Base-by-base conservation (phyloP, 345 rosid genomes). In the Brassica incana region DNA sequence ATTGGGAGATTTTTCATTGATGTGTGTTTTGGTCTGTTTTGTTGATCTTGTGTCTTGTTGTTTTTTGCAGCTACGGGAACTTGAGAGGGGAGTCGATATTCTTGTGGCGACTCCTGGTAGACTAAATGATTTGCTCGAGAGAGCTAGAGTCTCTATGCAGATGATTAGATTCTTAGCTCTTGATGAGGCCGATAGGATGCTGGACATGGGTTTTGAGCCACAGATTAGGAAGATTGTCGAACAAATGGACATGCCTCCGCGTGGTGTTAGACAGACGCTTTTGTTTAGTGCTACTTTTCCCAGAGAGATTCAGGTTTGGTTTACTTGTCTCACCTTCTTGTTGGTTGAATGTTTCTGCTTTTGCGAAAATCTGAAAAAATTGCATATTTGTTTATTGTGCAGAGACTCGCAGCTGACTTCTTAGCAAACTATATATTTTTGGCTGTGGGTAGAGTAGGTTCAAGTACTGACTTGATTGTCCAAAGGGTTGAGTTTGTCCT, bases 151-250 rank as follows among this genome's bases (percentile, higher is more conserved):
- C 65, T 95, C 99, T 1, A 79, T 95, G 77, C 98, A 89, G 80
- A 87, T 93, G 98, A 85, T 95, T 82, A 91, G 87, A 81, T 95
- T 85, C 67, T 85, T 95, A 83, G 97, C 99, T 36, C 89, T 95
- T 27, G 99, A 95, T 74, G 99, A 95, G 84, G 99, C 99, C 18
- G 99, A 95, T 85, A 88, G 99, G 68, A 95, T 95, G 99, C 83
- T 95, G 72, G 99, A 95, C 82, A 95, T 95, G 99, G 99, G 99
- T 75, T 95, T 95, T 88, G 99, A 95, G 85, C 99, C 99, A 8
- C 99, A 95, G 78, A 95, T 95, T 65, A 87, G 99, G 70, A 95
- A 95, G 80, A 95, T 95, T 72, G 99, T 95, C 2, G 94, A 95
- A 76, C 92, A 95, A 80, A 91, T 87, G 92, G 99, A 95, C 78